Conservation (phyloP, 2,329 filamentous ascomycete genomes). For the Verticillium klebahnii region DNA sequence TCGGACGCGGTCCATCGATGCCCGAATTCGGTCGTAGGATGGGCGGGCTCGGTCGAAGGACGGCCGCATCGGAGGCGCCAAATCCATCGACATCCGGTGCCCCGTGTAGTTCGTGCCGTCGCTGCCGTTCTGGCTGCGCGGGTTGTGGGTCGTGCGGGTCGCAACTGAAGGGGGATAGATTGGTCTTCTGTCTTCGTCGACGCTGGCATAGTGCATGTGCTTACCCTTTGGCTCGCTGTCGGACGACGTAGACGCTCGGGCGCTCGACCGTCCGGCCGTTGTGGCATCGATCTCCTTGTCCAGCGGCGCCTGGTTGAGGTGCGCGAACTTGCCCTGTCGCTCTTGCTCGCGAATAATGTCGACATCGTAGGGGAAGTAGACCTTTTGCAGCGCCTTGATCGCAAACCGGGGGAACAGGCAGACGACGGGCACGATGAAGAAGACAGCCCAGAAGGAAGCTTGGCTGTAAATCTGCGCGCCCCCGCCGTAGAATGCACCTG, state of each 20-base stretch:
- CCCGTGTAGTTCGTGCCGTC: conserved; percentile 88
- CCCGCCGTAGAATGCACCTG: conserved; percentile 65
- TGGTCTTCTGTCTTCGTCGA: conserved; percentile 83
- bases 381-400: conserved; percentile 85
- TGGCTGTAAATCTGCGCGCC: conserved; percentile 75
- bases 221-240: conserved; percentile 53
- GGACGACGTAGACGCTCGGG: conserved; percentile 48
- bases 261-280: conserved; percentile 7
- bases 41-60: conserved; percentile 68
- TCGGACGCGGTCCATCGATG: conserved; percentile 80
- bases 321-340: conserved; percentile 73
- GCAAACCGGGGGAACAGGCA: conserved; percentile 85
- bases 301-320: conserved; percentile 46
- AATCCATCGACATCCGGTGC: conserved; percentile 57
- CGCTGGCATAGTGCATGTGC: conserved; percentile 55
- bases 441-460: conserved; percentile 81
- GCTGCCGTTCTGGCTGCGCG: conserved; percentile 85
- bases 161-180: conserved; percentile 92
- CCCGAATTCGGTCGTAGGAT: conserved; percentile 82
- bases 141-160: conserved; percentile 71
- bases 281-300: conserved; percentile 24
- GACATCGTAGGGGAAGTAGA: conserved; percentile 87
- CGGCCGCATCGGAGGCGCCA: conserved; percentile 33
- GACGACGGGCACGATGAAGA: conserved; percentile 72
- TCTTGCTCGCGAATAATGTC: conserved; percentile 96